Evolutionary conservation across 1,139 yeast species (phyloP).

Genomic region (Debaryomycetaceae sp.): DNA sequence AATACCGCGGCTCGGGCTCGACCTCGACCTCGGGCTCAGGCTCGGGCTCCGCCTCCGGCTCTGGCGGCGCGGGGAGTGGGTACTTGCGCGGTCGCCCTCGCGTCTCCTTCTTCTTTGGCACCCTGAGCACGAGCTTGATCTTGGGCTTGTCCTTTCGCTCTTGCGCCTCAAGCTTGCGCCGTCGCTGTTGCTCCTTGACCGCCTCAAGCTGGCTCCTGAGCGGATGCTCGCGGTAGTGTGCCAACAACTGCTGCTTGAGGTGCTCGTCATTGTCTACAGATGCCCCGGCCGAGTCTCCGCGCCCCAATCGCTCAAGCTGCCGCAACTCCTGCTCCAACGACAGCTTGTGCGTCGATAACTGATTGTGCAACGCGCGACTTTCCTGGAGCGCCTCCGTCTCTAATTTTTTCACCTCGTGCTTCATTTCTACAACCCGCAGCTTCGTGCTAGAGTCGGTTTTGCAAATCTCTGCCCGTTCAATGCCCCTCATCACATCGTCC

Average conservation of each 20-base stretch:
- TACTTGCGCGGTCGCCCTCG: background rate
- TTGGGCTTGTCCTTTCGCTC: slow-evolving; percentile 14
- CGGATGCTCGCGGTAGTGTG: slow-evolving; percentile 35
- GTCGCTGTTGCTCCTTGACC: slow-evolving; percentile 25
- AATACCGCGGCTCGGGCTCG: slow-evolving; percentile 27
- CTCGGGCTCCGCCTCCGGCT: background rate
- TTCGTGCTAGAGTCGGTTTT: background rate
- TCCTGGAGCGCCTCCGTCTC: slow-evolving; percentile 32
- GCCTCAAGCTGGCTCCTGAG: slow-evolving; percentile 40
- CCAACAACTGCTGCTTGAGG: slow-evolving; percentile 27
- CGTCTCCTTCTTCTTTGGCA: slow-evolving; percentile 15
- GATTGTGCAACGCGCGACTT: slow-evolving; percentile 30
- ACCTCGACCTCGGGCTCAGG: slow-evolving; percentile 1
- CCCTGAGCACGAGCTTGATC: slow-evolving; percentile 26
- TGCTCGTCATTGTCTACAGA: slow-evolving; percentile 11
- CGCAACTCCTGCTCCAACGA: slow-evolving; percentile 27
- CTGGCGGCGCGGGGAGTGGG: background rate
- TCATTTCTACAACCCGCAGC: slow-evolving; percentile 11
- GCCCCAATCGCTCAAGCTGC: slow-evolving; percentile 21
- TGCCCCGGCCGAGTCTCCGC: slow-evolving; percentile 5
- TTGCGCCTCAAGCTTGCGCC: slow-evolving; percentile 8
- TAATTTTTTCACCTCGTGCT: slow-evolving; percentile 13
- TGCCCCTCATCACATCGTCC: slow-evolving; percentile 13
- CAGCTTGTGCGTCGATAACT: slow-evolving; percentile 28
- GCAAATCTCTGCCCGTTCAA: slow-evolving; percentile 9